phyloP scores from a whole-genome alignment of 176 grass and related monocot species.

The Triticum dicoccoides region DNA sequence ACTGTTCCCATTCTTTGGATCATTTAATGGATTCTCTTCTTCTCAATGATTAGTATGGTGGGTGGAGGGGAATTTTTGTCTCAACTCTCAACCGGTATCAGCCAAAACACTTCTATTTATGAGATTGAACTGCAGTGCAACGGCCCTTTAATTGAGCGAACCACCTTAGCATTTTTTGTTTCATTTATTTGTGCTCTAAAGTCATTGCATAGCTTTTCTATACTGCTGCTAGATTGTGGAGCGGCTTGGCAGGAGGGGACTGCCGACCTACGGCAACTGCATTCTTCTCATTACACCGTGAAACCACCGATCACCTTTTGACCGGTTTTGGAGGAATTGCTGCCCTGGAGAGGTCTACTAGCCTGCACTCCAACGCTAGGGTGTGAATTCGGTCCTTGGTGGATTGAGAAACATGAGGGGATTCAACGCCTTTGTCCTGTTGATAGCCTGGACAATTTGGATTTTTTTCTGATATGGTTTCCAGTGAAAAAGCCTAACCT shows the following conservation, averaged over 20 bases:
- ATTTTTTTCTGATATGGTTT: background rate
- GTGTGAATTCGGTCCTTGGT: background rate
- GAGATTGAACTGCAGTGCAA: background rate
- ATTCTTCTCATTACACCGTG: background rate
- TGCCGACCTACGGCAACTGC: background rate
- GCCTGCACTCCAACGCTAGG: constrained; percentile 1
- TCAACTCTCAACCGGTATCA: background rate
- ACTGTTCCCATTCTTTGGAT: constrained; percentile 36
- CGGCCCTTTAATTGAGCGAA: background rate
- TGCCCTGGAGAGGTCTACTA: constrained; percentile 1
- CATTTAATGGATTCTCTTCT: constrained; percentile 29
- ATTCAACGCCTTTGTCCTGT: background rate
- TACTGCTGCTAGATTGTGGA: background rate
- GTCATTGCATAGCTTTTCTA: constrained; percentile 16
- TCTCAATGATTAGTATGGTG: constrained; percentile 24
- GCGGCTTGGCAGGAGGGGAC: background rate
- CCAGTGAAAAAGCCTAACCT: background rate
- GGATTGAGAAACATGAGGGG: constrained; percentile 2
- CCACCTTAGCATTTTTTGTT: constrained; percentile 8
- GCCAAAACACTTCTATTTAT: constrained; percentile 15
- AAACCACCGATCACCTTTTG: background rate
- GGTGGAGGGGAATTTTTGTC: constrained; percentile 2
- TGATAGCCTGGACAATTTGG: constrained; percentile 1
- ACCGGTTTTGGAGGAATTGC: background rate
- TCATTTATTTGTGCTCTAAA: background rate